phyloP scores from a whole-genome alignment of 352 stramenopile species.

The Pythium biforme region DNA sequence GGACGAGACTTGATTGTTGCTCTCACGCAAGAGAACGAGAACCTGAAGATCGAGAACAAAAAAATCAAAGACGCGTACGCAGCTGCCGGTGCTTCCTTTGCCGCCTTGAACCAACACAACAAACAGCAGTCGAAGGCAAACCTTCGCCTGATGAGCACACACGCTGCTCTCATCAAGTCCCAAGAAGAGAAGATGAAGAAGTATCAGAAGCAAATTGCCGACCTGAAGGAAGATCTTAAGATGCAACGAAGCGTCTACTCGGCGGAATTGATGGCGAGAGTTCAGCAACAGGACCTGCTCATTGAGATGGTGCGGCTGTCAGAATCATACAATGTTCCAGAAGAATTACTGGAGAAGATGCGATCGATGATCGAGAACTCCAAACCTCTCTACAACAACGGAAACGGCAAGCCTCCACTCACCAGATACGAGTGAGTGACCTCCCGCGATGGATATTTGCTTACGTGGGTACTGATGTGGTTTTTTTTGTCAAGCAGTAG shows the following conservation, averaged over 20 bases:
- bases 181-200: slow-evolving; percentile 91
- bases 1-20: slow-evolving; percentile 63
- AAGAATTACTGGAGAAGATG: slow-evolving; percentile 52
- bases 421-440: slow-evolving; percentile 25
- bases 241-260: slow-evolving; percentile 82
- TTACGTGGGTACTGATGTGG: background rate
- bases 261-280: slow-evolving; percentile 68
- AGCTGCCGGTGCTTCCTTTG: slow-evolving; percentile 89
- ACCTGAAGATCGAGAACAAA: slow-evolving; percentile 85
- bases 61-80: slow-evolving; percentile 93
- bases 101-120: slow-evolving; percentile 91
- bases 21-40: slow-evolving; percentile 74
- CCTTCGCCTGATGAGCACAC: slow-evolving; percentile 86
- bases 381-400: slow-evolving; percentile 31
- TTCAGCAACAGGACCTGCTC: slow-evolving; percentile 52
- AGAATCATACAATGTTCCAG: slow-evolving; percentile 50
- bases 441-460: background rate
- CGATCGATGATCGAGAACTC: slow-evolving; percentile 47
- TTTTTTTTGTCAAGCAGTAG: slow-evolving; percentile 11
- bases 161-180: slow-evolving; percentile 82
- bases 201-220: slow-evolving; percentile 81
- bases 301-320: slow-evolving; percentile 52
- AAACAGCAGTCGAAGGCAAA: slow-evolving; percentile 94
- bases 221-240: slow-evolving; percentile 79
- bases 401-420: slow-evolving; percentile 17